These are phyloP conservation scores for Saccharomycopsis hybrid DNA, from an alignment of 1,139 yeast genomes.

Conservation along the genomic window DNA sequence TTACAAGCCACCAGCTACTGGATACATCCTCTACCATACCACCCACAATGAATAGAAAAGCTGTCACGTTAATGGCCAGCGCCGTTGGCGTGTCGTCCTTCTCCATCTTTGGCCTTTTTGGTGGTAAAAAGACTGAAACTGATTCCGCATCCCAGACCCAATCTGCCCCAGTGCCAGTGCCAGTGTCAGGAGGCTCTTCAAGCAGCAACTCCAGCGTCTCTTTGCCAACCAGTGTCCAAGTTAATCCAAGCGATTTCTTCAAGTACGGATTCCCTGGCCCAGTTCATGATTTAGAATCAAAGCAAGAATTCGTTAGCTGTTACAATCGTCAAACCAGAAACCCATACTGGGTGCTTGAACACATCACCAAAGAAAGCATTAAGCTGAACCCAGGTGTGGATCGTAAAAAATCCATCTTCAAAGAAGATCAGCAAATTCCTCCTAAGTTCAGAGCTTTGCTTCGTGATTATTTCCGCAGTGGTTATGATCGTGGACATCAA, in stretches of 20 bases:
- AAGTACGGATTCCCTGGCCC: constrained; percentile 96
- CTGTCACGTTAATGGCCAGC: neutral
- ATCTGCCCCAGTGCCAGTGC: neutral
- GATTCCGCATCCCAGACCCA: neutral
- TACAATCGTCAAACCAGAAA: constrained; percentile 80
- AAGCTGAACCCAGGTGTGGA: constrained; percentile 44
- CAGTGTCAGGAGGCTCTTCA: neutral
- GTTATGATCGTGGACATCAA: constrained; percentile 95
- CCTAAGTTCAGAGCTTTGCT: constrained; percentile 64
- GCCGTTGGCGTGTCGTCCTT: neutral
- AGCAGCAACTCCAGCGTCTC: neutral
- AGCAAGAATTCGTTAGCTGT: constrained; percentile 76
- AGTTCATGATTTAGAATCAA: constrained; percentile 68
- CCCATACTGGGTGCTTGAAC: constrained; percentile 94
- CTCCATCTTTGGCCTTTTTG: constrained; percentile 12
- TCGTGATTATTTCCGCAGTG: constrained; percentile 86
- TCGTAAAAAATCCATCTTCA: constrained; percentile 73
- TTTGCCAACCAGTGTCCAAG: constrained; percentile 21
- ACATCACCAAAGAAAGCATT: constrained; percentile 72
- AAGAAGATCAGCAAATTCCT: constrained; percentile 85
- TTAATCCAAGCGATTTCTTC: constrained; percentile 71
- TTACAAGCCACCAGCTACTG: no score
- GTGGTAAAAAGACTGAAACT: constrained; percentile 2
- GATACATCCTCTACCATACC: neutral
- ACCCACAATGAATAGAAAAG: constrained; percentile 2